A percentile compares a stretch with the other conserved stretches of the same genome.
Conservation (phyloP, 208 protist species). For the Porcisia hertigi region DNA sequence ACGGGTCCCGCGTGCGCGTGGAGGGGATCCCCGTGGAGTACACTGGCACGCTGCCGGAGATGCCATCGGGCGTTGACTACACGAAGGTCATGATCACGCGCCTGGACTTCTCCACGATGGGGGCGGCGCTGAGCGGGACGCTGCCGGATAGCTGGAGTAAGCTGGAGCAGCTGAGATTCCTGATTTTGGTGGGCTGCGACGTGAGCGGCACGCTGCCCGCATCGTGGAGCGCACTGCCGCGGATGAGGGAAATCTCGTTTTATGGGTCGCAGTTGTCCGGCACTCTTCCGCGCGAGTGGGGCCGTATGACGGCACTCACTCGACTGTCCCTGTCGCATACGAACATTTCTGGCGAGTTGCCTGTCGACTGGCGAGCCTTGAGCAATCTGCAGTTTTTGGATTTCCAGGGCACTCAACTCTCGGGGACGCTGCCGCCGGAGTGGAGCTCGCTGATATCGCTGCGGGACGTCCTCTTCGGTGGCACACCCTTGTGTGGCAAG, state of each 20-base stretch:
- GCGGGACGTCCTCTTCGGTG: too few relatives aligned
- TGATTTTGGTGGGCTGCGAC: not conserved
- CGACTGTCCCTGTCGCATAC: too few relatives aligned
- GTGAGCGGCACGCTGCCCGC: slow-evolving; percentile 3
- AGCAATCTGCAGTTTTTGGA: too few relatives aligned
- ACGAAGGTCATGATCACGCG: slow-evolving; percentile 5
- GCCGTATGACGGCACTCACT: too few relatives aligned
- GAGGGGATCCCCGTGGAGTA: not conserved
- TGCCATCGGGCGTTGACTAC: slow-evolving; percentile 11
- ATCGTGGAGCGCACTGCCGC: not conserved
- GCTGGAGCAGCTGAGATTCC: not conserved
- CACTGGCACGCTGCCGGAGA: slow-evolving; percentile 8
- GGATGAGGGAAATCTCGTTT: not conserved
- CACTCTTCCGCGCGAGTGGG: slow-evolving; percentile 2
- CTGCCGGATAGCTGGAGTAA: slow-evolving; percentile 4
- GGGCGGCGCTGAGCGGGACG: not conserved
- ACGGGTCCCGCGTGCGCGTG: not conserved
- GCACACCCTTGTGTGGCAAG: too few relatives aligned
- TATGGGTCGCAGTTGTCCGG: not conserved
- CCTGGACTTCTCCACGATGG: not conserved
- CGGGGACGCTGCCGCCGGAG: too few relatives aligned
- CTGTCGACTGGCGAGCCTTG: too few relatives aligned
- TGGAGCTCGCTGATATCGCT: too few relatives aligned
- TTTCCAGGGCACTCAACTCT: too few relatives aligned
- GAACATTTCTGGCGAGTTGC: too few relatives aligned